phyloP scores from a whole-genome alignment of 106 monocot species.

The Alisma plantagoaquatica region DNA sequence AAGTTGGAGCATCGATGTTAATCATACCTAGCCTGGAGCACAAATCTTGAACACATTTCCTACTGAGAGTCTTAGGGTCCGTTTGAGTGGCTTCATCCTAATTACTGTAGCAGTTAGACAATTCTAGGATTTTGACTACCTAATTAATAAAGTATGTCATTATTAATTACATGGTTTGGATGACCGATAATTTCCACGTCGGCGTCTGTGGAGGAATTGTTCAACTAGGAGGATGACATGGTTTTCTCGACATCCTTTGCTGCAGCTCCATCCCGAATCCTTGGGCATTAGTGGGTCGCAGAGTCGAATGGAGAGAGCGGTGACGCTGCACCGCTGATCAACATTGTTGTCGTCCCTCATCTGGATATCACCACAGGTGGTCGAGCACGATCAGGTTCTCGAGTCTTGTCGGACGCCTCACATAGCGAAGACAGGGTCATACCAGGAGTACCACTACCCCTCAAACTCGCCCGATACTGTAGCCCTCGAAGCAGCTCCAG shows the following conservation, averaged over 20 bases:
- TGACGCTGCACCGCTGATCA: conserved; percentile 22
- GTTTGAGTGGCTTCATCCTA: too few species aligned
- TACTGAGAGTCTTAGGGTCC: too few species aligned
- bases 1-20: background rate
- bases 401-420: conserved; percentile 53
- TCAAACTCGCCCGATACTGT: conserved; percentile 50
- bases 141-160: too few species aligned
- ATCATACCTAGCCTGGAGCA: too few species aligned
- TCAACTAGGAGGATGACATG: too few species aligned
- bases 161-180: too few species aligned
- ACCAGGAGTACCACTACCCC: conserved; percentile 40
- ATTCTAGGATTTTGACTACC: too few species aligned
- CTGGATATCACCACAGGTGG: conserved; percentile 43
- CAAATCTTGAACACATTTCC: too few species aligned
- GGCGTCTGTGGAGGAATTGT: too few species aligned
- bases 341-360: conserved; percentile 10
- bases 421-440: conserved; percentile 73
- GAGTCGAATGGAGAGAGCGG: conserved; percentile 47
- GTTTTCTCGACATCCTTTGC: background rate
- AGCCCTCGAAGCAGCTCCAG: conserved; percentile 63
- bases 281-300: conserved; percentile 69
- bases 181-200: too few species aligned
- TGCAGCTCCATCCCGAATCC: conserved; percentile 18
- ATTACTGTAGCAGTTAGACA: too few species aligned
- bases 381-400: conserved; percentile 67